Evolutionary conservation across 2,329 filamentous ascomycete genomes (phyloP).

Genomic region (Phoma herbarum): DNA sequence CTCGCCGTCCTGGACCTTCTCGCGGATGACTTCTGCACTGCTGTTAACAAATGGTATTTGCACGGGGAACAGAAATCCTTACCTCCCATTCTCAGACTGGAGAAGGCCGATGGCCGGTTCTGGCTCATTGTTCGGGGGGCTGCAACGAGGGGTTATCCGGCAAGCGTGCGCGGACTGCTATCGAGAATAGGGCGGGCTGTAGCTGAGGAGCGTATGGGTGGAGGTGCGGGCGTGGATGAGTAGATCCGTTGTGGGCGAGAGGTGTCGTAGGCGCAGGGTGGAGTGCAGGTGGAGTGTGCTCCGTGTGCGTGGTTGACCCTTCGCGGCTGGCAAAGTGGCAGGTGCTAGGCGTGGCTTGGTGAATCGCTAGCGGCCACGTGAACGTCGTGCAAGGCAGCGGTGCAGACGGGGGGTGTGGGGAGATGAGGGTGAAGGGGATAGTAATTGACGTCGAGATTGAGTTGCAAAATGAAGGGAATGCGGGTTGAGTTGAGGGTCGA

Average conservation of each 20-base stretch:
- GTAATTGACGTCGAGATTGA: slow-evolving; percentile 38
- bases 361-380: slow-evolving; percentile 33
- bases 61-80: slow-evolving; percentile 56
- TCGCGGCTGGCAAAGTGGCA: slow-evolving; percentile 21
- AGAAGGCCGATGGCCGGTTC: slow-evolving; percentile 89
- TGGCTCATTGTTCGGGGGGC: slow-evolving; percentile 74
- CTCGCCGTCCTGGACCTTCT: slow-evolving; percentile 98
- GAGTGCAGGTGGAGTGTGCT: slow-evolving; percentile 33
- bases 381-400: slow-evolving; percentile 27
- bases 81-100: slow-evolving; percentile 95
- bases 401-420: slow-evolving; percentile 19
- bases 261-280: slow-evolving; percentile 25
- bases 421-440: slow-evolving; percentile 22
- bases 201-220: slow-evolving; percentile 58
- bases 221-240: slow-evolving; percentile 52
- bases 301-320: slow-evolving; percentile 29
- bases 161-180: slow-evolving; percentile 50
- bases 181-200: slow-evolving; percentile 53
- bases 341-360: slow-evolving; percentile 26
- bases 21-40: slow-evolving; percentile 86
- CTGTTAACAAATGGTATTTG: slow-evolving; percentile 46
- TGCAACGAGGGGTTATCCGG: slow-evolving; percentile 38
- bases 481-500: slow-evolving; percentile 29
- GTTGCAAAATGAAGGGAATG: slow-evolving; percentile 34
- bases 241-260: slow-evolving; percentile 63